Conservation (phyloP, 2,329 filamentous ascomycete genomes). For the Colletotrichum echinochloae region DNA sequence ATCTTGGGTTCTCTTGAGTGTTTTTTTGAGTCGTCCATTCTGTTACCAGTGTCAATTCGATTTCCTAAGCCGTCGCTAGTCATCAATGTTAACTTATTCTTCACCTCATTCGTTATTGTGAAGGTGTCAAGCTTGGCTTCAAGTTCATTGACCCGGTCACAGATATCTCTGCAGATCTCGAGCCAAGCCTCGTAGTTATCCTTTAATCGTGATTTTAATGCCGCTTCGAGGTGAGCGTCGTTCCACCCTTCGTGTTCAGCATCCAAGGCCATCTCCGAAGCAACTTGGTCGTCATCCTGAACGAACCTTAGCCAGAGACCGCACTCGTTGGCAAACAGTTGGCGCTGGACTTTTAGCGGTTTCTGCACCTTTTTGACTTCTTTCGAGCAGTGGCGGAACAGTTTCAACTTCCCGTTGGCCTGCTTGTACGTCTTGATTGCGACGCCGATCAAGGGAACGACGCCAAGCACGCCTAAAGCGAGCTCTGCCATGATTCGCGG, state of each 20-base stretch:
- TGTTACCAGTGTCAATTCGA: not conserved
- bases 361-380: slow-evolving; percentile 5
- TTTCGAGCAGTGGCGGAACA: slow-evolving; percentile 26
- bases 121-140: not conserved
- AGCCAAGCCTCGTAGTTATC: slow-evolving; percentile 17
- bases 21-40: slow-evolving; percentile 9
- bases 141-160: not conserved
- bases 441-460: slow-evolving; percentile 22
- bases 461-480: slow-evolving; percentile 23
- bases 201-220: not conserved
- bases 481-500: slow-evolving; percentile 18
- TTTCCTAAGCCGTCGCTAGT: not conserved
- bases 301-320: slow-evolving; percentile 7
- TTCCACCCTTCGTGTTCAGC: slow-evolving; percentile 4
- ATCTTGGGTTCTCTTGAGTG: slow-evolving; percentile 7
- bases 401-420: slow-evolving; percentile 17
- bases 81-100: no score
- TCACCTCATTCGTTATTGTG: no score
- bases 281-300: slow-evolving; percentile 4
- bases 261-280: slow-evolving; percentile 1
- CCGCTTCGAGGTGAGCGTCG: not conserved
- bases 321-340: slow-evolving; percentile 33
- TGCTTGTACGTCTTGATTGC: slow-evolving; percentile 26
- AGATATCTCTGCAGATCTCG: not conserved
- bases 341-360: slow-evolving; percentile 10